Evolutionary conservation across 192 early-diverging fungal genomes (phyloP).

Genomic region (Blastocladiella britannica): DNA sequence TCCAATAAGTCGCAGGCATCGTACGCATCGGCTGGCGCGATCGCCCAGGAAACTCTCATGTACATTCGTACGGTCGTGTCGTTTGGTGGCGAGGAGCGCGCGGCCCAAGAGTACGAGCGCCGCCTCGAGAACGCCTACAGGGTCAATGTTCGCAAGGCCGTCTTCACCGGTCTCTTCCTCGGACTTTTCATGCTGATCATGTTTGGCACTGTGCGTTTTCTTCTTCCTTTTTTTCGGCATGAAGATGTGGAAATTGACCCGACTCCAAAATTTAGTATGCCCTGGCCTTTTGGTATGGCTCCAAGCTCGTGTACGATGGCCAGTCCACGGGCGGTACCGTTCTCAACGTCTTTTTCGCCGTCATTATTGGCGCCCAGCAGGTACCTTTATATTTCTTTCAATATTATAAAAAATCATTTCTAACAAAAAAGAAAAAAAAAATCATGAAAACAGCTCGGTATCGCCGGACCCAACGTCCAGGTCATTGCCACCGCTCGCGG

Average conservation of each 20-base stretch:
- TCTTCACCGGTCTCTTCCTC: constrained; percentile 41
- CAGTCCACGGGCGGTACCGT: constrained; percentile 25
- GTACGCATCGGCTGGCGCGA: constrained; percentile 62
- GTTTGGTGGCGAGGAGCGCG: constrained; percentile 59
- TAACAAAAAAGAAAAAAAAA: no score
- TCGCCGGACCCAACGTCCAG: constrained; percentile 47
- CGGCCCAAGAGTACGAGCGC: constrained; percentile 32
- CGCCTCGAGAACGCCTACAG: constrained; percentile 39
- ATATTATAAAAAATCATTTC: not conserved
- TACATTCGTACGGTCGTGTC: constrained; percentile 72
- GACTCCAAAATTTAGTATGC: no score
- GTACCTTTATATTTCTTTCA: not conserved
- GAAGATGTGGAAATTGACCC: no score
- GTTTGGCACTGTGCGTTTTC: no score
- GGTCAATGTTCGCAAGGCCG: constrained; percentile 38
- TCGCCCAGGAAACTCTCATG: constrained; percentile 67
- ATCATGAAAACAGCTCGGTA: constrained; percentile 47
- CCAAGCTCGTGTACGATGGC: constrained; percentile 19
- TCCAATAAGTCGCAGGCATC: constrained; percentile 31
- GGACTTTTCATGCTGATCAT: constrained; percentile 56
- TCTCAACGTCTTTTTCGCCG: constrained; percentile 67
- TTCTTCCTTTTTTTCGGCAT: no score
- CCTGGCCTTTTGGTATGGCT: constrained; percentile 22
- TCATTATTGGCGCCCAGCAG: constrained; percentile 50
- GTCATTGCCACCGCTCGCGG: constrained; percentile 55